A percentile compares a stretch with the other conserved stretches of the same genome.
Evolutionary conservation across 371 early-diverging fungal species (phyloP).

Genomic region (Apophysomyces elegans): DNA sequence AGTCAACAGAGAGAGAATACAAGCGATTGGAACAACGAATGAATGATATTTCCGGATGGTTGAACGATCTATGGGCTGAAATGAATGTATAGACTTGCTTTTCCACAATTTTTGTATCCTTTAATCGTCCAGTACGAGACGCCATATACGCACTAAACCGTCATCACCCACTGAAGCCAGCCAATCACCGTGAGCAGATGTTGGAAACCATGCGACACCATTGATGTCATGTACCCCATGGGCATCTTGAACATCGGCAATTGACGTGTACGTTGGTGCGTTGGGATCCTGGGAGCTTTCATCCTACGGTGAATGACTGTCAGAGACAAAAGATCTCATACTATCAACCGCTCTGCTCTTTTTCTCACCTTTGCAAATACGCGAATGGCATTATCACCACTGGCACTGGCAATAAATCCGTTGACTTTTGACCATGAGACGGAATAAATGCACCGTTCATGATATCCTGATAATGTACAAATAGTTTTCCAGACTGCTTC

Average conservation of each 20-base stretch:
- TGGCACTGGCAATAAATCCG: slow-evolving; percentile 77
- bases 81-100: slow-evolving; percentile 7
- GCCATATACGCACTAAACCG: slow-evolving; percentile 82
- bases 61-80: slow-evolving; percentile 45
- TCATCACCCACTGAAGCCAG: slow-evolving; percentile 92
- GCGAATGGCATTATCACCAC: slow-evolving; percentile 84
- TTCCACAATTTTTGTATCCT: not conserved
- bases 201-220: slow-evolving; percentile 86
- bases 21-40: slow-evolving; percentile 24
- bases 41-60: slow-evolving; percentile 45
- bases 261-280: slow-evolving; percentile 34
- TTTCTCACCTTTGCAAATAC: slow-evolving; percentile 58
- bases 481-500: slow-evolving; percentile 74
- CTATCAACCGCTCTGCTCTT: not conserved
- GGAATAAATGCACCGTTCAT: slow-evolving; percentile 85
- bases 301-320: not conserved
- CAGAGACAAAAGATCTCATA: not conserved
- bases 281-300: slow-evolving; percentile 10
- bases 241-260: slow-evolving; percentile 57
- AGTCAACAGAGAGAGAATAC: slow-evolving; percentile 34
- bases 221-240: slow-evolving; percentile 90
- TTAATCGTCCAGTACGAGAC: slow-evolving; percentile 32
- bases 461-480: slow-evolving; percentile 67
- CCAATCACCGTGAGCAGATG: slow-evolving; percentile 60
- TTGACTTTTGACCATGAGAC: slow-evolving; percentile 88